phyloP scores from a whole-genome alignment of 108 stramenopile genomes.

The Mayamaea pseudoterrestris region DNA sequence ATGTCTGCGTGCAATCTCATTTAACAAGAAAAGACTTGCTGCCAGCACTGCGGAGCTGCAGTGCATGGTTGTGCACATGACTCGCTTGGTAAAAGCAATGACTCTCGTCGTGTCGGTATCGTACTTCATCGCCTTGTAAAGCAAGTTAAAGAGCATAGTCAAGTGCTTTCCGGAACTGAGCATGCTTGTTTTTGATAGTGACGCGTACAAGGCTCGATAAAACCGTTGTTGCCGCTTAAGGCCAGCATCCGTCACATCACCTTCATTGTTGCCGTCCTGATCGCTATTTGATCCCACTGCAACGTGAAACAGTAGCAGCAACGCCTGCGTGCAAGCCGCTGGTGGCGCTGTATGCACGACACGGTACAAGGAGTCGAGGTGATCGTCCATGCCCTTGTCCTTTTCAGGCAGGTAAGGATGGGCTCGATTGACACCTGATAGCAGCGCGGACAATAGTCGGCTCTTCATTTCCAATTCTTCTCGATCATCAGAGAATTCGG shows the following conservation, averaged over 20 bases:
- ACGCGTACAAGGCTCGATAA: constrained; percentile 89
- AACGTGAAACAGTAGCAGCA: constrained; percentile 85
- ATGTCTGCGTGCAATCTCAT: constrained; percentile 70
- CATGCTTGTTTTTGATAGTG: constrained; percentile 50
- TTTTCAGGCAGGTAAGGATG: constrained; percentile 79
- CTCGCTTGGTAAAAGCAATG: constrained; percentile 79
- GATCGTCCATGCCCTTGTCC: constrained; percentile 62
- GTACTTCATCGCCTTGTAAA: constrained; percentile 90
- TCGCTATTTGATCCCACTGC: constrained; percentile 41
- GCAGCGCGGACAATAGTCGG: constrained; percentile 85
- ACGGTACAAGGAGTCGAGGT: constrained; percentile 87
- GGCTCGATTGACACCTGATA: constrained; percentile 94
- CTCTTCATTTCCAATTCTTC: constrained; percentile 46
- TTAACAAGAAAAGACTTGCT: constrained; percentile 78
- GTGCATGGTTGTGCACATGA: constrained; percentile 66
- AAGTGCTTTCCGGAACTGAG: constrained; percentile 59
- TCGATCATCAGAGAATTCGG: constrained; percentile 15
- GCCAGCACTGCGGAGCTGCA: constrained; percentile 64
- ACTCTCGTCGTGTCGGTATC: constrained; percentile 58
- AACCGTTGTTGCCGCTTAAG: no score
- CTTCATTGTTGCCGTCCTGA: constrained; percentile 7
- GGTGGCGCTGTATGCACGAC: constrained; percentile 78
- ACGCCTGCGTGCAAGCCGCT: constrained; percentile 84
- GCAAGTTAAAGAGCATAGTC: constrained; percentile 90
- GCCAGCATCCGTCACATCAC: constrained; percentile 4